phyloP scores from a whole-genome alignment of 345 rosid genomes.

The Barbarea vulgaris region DNA sequence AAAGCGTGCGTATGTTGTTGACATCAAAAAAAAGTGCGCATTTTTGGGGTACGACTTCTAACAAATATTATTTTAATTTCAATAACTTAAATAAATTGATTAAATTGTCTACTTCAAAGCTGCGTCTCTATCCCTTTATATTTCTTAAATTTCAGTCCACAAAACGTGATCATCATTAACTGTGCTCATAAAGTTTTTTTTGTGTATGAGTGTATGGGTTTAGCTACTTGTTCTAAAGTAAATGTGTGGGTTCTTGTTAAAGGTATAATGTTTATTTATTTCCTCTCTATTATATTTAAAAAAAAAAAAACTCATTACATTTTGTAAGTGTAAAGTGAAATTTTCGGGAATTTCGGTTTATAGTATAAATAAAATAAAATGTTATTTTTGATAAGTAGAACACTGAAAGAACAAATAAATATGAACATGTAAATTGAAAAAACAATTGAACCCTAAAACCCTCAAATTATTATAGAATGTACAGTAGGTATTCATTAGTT shows the following conservation, averaged over 20 bases:
- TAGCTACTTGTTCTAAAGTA: slow-evolving; percentile 18
- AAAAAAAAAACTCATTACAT: neutral
- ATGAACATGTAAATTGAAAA: neutral
- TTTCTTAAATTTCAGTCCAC: slow-evolving; percentile 27
- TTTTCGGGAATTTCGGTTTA: neutral
- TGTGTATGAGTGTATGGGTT: slow-evolving; percentile 4
- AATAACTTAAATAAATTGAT: neutral
- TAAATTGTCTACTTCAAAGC: slow-evolving; percentile 36
- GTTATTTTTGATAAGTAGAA: neutral
- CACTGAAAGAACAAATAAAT: neutral
- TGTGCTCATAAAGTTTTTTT: slow-evolving; percentile 24
- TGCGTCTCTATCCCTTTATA: slow-evolving; percentile 21
- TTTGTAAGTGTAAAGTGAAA: neutral
- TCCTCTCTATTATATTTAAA: neutral
- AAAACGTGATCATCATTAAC: slow-evolving; percentile 37
- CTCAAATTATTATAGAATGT: neutral
- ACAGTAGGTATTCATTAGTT: neutral
- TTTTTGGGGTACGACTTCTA: slow-evolving; percentile 13
- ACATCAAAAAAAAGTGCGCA: slow-evolving; percentile 12
- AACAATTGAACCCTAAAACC: neutral
- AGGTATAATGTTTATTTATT: neutral
- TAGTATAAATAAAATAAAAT: neutral
- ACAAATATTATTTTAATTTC: neutral
- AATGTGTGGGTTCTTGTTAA: slow-evolving; percentile 21
- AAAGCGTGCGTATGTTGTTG: slow-evolving; percentile 38